phyloP scores from a whole-genome alignment of 129 eudicot species.

The Ambrosia trifida region DNA sequence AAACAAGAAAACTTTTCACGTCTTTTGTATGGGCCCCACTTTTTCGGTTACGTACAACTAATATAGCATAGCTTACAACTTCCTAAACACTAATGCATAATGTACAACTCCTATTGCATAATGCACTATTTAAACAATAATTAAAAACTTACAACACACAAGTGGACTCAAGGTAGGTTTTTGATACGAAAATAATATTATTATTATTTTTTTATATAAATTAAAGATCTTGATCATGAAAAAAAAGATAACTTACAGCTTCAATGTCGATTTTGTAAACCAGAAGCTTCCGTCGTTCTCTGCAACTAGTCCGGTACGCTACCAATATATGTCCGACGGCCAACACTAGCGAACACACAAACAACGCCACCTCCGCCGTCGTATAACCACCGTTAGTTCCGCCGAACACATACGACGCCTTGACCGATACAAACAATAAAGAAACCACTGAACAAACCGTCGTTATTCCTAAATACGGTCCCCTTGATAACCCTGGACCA shows the following conservation, averaged over 20 bases:
- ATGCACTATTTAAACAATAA: neutral
- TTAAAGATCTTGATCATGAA: conserved; percentile 3
- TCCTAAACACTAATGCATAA: neutral
- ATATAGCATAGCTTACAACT: neutral
- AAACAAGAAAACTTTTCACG: conserved; percentile 29
- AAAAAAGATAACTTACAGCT: conserved; percentile 68
- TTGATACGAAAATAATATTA: too few relatives aligned
- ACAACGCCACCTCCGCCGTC: conserved; percentile 64
- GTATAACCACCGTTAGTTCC: conserved; percentile 13
- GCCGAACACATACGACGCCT: conserved; percentile 79
- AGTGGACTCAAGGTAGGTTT: conserved; percentile 23
- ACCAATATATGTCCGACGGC: conserved; percentile 81
- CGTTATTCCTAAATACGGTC: conserved; percentile 80
- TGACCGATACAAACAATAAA: conserved; percentile 75
- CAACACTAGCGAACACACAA: conserved; percentile 57
- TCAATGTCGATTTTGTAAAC: conserved; percentile 91
- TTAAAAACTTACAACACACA: neutral
- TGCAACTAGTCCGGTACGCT: conserved; percentile 89
- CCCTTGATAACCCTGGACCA: conserved; percentile 80
- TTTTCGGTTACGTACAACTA: conserved; percentile 18
- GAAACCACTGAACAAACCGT: conserved; percentile 75
- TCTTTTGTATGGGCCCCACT: conserved; percentile 19
- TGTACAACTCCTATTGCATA: conserved; percentile 3
- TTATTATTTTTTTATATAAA: too few relatives aligned
- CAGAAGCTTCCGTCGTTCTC: conserved; percentile 89